These are phyloP conservation scores for Aspergillus tamarii DNA, from an alignment of 2,329 filamentous ascomycete genomes.

Conservation along the genomic window DNA sequence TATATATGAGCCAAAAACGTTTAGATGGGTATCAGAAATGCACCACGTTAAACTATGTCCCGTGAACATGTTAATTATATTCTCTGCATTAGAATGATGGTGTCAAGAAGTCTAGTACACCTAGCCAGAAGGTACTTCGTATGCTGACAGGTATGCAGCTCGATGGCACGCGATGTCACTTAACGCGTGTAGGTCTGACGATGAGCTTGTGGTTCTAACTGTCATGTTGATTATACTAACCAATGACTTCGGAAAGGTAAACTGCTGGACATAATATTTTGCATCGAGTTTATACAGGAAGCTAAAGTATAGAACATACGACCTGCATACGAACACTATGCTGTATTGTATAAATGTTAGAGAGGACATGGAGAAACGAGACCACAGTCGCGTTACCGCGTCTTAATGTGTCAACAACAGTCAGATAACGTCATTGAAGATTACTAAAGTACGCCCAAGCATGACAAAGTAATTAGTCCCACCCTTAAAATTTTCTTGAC, in stretches of 20 bases:
- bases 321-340: not conserved
- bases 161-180: not conserved
- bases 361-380: not conserved
- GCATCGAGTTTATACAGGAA: not conserved
- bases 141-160: not conserved
- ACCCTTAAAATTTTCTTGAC: not conserved
- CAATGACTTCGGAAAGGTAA: not conserved
- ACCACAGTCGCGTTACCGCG: not conserved
- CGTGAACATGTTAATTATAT: not conserved
- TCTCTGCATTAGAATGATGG: not conserved
- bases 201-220: not conserved
- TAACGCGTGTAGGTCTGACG: not conserved
- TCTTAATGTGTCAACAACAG: not conserved
- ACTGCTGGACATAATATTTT: not conserved
- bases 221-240: not conserved
- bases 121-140: not conserved
- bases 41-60: not conserved
- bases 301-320: not conserved
- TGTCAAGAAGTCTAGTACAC: not conserved
- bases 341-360: too few species aligned
- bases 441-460: not conserved
- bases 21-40: not conserved
- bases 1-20: slow-evolving; percentile 17
- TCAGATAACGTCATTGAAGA: not conserved
- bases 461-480: not conserved